Conservation (phyloP, 106 monocot species). For the Platanthera zijinensis region DNA sequence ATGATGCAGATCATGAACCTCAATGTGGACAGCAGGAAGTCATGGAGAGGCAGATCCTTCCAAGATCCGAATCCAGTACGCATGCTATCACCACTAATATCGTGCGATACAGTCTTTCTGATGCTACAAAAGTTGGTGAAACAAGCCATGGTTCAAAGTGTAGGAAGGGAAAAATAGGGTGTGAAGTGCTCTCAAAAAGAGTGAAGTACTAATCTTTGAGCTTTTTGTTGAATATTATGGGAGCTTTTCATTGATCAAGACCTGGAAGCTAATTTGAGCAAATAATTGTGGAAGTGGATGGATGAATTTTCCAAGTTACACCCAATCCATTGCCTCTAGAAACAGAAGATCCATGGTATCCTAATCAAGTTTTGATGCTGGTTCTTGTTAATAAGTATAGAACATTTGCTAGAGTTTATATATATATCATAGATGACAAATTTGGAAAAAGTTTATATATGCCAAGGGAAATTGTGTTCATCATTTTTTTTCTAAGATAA, state of each 20-base stretch:
- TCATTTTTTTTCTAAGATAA: no score
- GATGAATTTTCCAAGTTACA: slow-evolving; percentile 1
- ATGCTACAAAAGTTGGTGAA: slow-evolving; percentile 9
- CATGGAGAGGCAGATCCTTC: slow-evolving; percentile 35
- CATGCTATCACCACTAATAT: slow-evolving; percentile 65
- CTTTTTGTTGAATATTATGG: not conserved
- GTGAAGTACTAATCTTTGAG: slow-evolving; percentile 15
- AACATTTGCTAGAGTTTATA: no score
- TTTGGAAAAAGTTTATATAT: no score
- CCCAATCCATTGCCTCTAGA: not conserved
- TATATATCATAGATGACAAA: no score
- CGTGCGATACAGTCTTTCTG: slow-evolving; percentile 17
- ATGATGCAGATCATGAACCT: slow-evolving; percentile 34
- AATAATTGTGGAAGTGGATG: slow-evolving; percentile 1
- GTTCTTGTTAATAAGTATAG: no score
- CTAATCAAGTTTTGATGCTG: not conserved
- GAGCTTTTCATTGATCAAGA: not conserved
- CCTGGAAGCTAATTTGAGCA: not conserved
- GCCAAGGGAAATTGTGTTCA: no score
- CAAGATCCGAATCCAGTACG: slow-evolving; percentile 29
- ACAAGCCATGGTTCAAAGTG: not conserved
- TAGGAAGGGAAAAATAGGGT: slow-evolving; percentile 3
- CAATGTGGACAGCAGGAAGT: slow-evolving; percentile 53
- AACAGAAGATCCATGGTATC: not conserved
- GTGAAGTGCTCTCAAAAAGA: slow-evolving; percentile 13